Percentiles rank a stretch among this genome's conserved stretches.
phyloP scores from a whole-genome alignment of 164 flowering plant species.

The Macadamia tetraphylla region DNA sequence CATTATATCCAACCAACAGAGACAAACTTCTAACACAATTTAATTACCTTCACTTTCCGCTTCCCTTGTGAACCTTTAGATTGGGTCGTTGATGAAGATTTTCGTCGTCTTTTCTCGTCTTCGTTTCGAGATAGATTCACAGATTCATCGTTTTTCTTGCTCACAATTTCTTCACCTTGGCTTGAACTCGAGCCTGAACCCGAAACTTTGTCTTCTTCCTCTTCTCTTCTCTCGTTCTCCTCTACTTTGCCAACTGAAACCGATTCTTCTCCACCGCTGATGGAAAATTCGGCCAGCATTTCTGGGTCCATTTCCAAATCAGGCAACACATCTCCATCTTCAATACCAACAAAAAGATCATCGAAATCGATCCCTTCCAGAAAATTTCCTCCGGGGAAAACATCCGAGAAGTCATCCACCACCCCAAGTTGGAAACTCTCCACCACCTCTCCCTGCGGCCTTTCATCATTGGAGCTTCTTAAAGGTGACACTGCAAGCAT shows the following conservation, averaged over 20 bases:
- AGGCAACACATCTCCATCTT: constrained; percentile 57
- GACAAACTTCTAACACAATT: background rate
- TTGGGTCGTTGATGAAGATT: constrained; percentile 20
- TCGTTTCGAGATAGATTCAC: constrained; percentile 13
- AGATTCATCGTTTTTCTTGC: constrained; percentile 29
- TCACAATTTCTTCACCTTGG: constrained; percentile 38
- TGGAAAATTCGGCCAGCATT: constrained; percentile 60
- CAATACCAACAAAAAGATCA: constrained; percentile 60
- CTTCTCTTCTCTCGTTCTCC: constrained; percentile 16
- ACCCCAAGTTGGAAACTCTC: constrained; percentile 29
- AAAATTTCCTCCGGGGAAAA: constrained; percentile 36
- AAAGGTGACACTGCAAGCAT: constrained; percentile 72
- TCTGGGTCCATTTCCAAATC: constrained; percentile 91
- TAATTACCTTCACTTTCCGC: constrained; percentile 51
- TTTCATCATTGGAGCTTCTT: constrained; percentile 39
- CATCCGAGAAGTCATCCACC: constrained; percentile 35
- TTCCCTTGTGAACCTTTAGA: constrained; percentile 44
- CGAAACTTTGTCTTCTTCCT: constrained; percentile 27
- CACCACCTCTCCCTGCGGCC: constrained; percentile 37
- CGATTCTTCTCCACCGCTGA: constrained; percentile 46
- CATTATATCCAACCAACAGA: no score
- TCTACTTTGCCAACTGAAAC: constrained; percentile 9
- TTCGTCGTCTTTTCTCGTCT: constrained; percentile 25
- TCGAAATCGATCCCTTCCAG: constrained; percentile 77
- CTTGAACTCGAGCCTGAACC: constrained; percentile 15